A percentile compares a stretch with the other conserved stretches of the same genome.
These are phyloP conservation scores for Phialocephala sp. DNA, from an alignment of 2,329 filamentous ascomycete genomes.

Conservation along the genomic window DNA sequence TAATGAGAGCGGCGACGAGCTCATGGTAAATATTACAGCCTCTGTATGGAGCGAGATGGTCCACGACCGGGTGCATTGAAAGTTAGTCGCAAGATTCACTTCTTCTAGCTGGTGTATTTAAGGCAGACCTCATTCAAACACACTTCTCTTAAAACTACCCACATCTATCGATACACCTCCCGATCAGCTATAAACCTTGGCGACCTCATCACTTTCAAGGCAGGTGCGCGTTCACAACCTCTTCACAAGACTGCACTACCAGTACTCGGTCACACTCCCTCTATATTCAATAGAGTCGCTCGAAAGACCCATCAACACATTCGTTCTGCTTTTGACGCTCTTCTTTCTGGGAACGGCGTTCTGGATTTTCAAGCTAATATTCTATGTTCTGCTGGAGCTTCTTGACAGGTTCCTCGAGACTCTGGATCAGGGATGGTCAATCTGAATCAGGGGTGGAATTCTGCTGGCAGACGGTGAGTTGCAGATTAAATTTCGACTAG, in stretches of 20 bases:
- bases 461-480: not conserved
- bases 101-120: not conserved
- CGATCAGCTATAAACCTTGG: not conserved
- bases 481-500: not conserved
- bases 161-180: not conserved
- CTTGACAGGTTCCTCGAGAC: not conserved
- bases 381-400: not conserved
- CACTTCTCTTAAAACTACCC: not conserved
- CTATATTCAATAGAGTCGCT: not conserved
- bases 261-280: not conserved
- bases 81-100: not conserved
- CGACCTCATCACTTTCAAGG: not conserved
- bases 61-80: not conserved
- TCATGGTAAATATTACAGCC: conserved; percentile 11
- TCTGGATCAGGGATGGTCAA: not conserved
- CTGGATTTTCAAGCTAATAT: not conserved
- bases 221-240: not conserved
- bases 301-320: not conserved
- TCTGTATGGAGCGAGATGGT: conserved; percentile 2
- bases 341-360: not conserved
- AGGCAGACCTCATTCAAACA: not conserved
- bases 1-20: conserved; percentile 10
- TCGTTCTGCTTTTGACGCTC: not conserved
- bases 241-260: not conserved
- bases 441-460: not conserved